phyloP scores from a whole-genome alignment of 2,329 filamentous ascomycete genomes.

The Penicillium carneum region DNA sequence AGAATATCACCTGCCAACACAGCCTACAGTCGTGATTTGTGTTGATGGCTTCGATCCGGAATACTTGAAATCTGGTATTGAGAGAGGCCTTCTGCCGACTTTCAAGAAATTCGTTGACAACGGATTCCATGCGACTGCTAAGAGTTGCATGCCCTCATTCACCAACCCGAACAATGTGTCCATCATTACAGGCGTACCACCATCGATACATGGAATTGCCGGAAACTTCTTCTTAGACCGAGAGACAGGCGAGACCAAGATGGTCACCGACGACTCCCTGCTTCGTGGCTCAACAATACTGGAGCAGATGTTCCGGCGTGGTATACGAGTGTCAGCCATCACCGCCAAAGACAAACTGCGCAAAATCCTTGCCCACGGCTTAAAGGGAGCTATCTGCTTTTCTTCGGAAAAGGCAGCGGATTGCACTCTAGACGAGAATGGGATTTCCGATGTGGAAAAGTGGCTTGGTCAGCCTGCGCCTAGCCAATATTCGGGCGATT shows the following conservation, averaged over 20 bases:
- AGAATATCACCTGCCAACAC: constrained; percentile 43
- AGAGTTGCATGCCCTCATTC: constrained; percentile 55
- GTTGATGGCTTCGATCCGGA: constrained; percentile 56
- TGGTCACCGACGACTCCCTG: constrained; percentile 54
- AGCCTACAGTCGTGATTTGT: constrained; percentile 53
- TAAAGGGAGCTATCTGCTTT: constrained; percentile 50
- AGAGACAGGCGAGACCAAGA: constrained; percentile 49
- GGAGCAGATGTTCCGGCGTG: constrained; percentile 49
- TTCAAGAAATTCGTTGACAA: constrained; percentile 41
- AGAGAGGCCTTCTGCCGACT: constrained; percentile 47
- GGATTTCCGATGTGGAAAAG: constrained; percentile 46
- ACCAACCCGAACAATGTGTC: constrained; percentile 58
- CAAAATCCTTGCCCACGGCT: constrained; percentile 51
- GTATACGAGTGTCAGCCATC: constrained; percentile 53
- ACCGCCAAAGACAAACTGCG: constrained; percentile 57
- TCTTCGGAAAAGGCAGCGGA: constrained; percentile 47
- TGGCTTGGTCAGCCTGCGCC: constrained; percentile 51
- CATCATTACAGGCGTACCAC: constrained; percentile 55
- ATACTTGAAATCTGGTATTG: constrained; percentile 49
- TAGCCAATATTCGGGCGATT: constrained; percentile 54
- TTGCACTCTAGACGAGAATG: constrained; percentile 45
- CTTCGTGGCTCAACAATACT: constrained; percentile 54
- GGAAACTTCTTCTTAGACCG: constrained; percentile 56
- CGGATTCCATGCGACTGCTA: constrained; percentile 52
- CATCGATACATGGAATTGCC: constrained; percentile 52